Conservation (phyloP, 495 filamentous ascomycete species). For the Staphylotrichum tortipilum region DNA sequence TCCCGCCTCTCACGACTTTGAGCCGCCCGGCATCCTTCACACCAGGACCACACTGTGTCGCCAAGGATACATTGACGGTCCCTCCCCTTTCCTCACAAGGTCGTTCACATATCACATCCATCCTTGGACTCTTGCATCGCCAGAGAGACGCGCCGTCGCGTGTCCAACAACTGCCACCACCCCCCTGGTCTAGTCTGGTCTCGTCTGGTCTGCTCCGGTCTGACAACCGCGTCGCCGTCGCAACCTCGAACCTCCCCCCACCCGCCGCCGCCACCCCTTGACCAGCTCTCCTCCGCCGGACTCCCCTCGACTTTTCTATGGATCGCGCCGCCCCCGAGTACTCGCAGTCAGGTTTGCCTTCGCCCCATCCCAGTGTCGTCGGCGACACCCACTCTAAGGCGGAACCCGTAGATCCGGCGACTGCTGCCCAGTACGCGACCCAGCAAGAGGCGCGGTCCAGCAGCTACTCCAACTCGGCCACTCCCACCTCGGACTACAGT, state of each 20-base stretch:
- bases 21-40: not conserved
- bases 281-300: not conserved
- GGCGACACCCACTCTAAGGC: conserved; percentile 70
- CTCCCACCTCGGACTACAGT: conserved; percentile 82
- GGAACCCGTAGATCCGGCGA: conserved; percentile 73
- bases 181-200: too few relatives aligned
- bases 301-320: conserved; percentile 52
- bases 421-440: conserved; percentile 66
- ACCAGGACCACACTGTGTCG: not conserved
- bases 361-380: conserved; percentile 64
- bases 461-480: conserved; percentile 66
- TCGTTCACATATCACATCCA: not conserved
- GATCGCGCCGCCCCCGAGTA: conserved; percentile 87
- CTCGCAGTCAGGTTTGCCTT: conserved; percentile 97
- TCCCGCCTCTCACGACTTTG: not conserved
- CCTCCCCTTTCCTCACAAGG: not conserved
- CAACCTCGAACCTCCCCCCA: not conserved
- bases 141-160: not conserved
- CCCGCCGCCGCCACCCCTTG: too few relatives aligned
- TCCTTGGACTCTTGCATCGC: not conserved
- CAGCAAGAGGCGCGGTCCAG: conserved; percentile 69
- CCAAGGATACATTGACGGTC: not conserved
- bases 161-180: not conserved
- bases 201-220: too few relatives aligned
- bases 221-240: not conserved